Conservation (phyloP, 1,284 basidiomycete genomes). For the Marasmius sp. region DNA sequence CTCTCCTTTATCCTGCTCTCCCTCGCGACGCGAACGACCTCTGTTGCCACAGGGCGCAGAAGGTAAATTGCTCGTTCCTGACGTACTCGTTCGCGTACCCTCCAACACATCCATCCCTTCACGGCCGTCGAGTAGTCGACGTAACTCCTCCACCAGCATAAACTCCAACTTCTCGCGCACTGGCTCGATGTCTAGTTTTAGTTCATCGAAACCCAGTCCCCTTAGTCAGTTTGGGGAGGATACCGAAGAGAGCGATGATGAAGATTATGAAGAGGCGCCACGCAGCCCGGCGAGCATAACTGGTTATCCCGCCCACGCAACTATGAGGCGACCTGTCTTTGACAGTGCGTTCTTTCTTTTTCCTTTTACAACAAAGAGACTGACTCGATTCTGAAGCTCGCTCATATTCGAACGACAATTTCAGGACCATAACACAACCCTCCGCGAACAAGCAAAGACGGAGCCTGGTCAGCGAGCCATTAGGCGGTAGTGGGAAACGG, state of each 20-base stretch:
- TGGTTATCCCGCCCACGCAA: not conserved
- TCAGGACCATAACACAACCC: conserved; percentile 37
- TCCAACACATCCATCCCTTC: conserved; percentile 38
- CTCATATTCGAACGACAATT: conserved; percentile 71
- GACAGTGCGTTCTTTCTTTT: conserved; percentile 36
- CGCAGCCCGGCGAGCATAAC: conserved; percentile 4
- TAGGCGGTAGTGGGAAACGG: conserved; percentile 6
- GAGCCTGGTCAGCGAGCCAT: not conserved
- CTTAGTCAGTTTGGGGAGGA: conserved; percentile 7
- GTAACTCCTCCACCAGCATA: conserved; percentile 16
- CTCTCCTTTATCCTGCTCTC: conserved; percentile 3
- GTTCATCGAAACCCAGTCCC: conserved; percentile 8
- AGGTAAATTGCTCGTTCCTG: conserved; percentile 65
- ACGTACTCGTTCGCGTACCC: conserved; percentile 48
- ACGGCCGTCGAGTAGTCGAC: conserved; percentile 24
- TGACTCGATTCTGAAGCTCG: conserved; percentile 39
- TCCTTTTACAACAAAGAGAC: conserved; percentile 10
- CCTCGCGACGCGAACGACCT: conserved; percentile 44
- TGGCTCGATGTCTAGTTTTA: conserved; percentile 8
- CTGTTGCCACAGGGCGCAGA: conserved; percentile 56
- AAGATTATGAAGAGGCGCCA: conserved; percentile 20
- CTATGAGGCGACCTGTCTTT: conserved; percentile 23
- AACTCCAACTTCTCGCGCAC: conserved; percentile 11
- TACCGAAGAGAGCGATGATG: conserved; percentile 9
- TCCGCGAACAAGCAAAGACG: not conserved